These are phyloP conservation scores for Mycena vitilis DNA, from an alignment of 768 basidiomycete genomes.

Conservation along the genomic window DNA sequence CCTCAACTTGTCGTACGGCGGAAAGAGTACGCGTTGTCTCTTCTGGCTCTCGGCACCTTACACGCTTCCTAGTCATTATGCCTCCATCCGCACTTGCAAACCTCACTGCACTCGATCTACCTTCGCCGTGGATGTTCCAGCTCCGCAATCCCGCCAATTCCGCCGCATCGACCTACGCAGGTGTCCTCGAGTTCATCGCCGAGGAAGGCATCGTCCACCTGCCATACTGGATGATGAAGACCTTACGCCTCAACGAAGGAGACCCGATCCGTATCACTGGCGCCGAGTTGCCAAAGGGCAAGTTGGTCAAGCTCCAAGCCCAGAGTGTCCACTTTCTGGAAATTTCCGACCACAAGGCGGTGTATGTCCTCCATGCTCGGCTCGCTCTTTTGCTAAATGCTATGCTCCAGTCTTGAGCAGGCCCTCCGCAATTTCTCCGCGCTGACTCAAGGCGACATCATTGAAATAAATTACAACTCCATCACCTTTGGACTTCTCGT, in stretches of 20 bases:
- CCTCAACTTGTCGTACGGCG: conserved; percentile 95
- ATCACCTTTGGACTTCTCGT: conserved; percentile 95
- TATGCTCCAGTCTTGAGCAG: conserved; percentile 81
- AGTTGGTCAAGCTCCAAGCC: conserved; percentile 96
- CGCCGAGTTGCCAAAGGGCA: conserved; percentile 89
- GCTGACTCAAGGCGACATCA: conserved; percentile 94
- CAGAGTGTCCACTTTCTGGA: conserved; percentile 96
- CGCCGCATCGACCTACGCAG: conserved; percentile 91
- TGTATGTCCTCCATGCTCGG: conserved; percentile 66
- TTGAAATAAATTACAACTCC: conserved; percentile 97
- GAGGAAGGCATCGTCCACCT: conserved; percentile 96
- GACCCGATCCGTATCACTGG: conserved; percentile 95
- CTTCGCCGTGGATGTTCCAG: conserved; percentile 96
- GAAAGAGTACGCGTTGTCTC: conserved; percentile 78
- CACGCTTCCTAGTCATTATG: conserved; percentile 78
- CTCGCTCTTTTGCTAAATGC: conserved; percentile 1
- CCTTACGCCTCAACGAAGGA: conserved; percentile 90
- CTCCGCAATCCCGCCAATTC: conserved; percentile 90
- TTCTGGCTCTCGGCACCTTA: conserved; percentile 18
- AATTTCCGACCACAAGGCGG: conserved; percentile 96
- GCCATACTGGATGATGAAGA: conserved; percentile 99
- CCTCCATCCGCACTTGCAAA: conserved; percentile 94
- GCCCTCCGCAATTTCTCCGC: conserved; percentile 93
- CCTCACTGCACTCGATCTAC: conserved; percentile 87
- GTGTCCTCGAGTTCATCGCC: conserved; percentile 99